Evolutionary conservation across 2,329 filamentous ascomycete genomes (phyloP), one percentile per base, ranked within the genome.

Genomic region (Ploettnerulaceae sp.): DNA sequence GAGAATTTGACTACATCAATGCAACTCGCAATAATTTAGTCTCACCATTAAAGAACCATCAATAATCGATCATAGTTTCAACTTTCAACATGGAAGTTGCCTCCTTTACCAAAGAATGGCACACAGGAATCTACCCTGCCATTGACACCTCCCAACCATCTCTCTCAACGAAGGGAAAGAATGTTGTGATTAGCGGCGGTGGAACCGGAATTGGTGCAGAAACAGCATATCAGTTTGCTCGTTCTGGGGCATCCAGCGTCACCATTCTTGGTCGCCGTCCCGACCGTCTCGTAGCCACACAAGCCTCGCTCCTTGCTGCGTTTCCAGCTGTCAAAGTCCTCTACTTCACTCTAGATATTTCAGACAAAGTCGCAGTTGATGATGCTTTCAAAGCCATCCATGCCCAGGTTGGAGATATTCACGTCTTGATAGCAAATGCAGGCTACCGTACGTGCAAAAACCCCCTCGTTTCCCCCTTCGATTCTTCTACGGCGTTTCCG

Each of bases 121-220:
- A 66, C 48, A 49, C 49, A 12, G 41, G 42, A 12, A 42, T 62
- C 3, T 66, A 66, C 47, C 39, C 58, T 8, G 54, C 54, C 34
- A 64, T 66, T 41, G 57, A 50, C 2, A 62, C 61, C 3, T 37
- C 49, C 8, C 20, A 9, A 12, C 39, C 52, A 6, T 21, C 18
- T 9, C 47, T 57, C 12, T 53, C 49, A 4, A 43, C 49, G 3
- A 17, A n/a, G 2, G 52, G 54, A 4, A 55, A 57, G 33, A 42
- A 26, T 28, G 29, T 54, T 11, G 17, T 56, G 7, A 47, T 56
- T 7, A 56, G 48, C 6, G 54, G 54, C 6, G 54, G 51, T 2
- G 51, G 46, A 12, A 25, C 37, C 1, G 55, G 57, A 1, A 57
- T 62, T 2, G 57, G 62, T 21, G 44, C 20, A 5, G 40, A 37